Evolutionary conservation across 495 filamentous ascomycete species (phyloP), one percentile per base, ranked within the genome.

Genomic region (Hyaloscypha bicolor): DNA sequence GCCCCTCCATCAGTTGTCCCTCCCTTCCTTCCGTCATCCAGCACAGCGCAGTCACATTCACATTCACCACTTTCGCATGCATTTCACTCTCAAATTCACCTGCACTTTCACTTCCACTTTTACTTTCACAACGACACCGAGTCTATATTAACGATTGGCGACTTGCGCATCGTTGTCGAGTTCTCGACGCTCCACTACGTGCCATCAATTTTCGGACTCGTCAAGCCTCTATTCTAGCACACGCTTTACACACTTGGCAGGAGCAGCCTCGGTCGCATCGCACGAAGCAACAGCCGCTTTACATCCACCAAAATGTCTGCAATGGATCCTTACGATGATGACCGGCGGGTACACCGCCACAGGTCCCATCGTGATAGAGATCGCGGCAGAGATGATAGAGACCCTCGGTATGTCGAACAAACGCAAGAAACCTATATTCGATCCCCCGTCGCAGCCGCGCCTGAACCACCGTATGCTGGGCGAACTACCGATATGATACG

Each of bases 401-500:
- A 72, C 19, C 71, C 70, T 22, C 71, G 83, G 65, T 80, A 80
- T 71, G 74, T 77, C 63, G 82, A 25, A 25, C 25, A 83, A 35
- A 75, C 80, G 53, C 77, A 81, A 72, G 82, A 84, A 67, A 80
- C 74, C n/a, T 83, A 83, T 63, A 75, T 81, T 37, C 58, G 72
- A 30, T 42, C 65, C 35, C 66, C 66, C 53, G 62, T 39, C 12
- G 58, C 30, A 11, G 32, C 30, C 25, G 60, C 37, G 1, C 70
- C 65, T n/a, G 69, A 73, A 14, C 53, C 70, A 39, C 62, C 69
- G 0, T 78, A 77, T 62, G 74, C 78, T 53, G 70, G 76, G 52
- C 77, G 73, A 29, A 78, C 76, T 32, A 79, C 74, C 66, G 86
- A 86, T 57, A 71, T 88, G 51, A 79, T 91, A 31, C 83, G 83